Conservation (phyloP, 768 basidiomycete genomes). For the Leccinum longicurvipes region DNA sequence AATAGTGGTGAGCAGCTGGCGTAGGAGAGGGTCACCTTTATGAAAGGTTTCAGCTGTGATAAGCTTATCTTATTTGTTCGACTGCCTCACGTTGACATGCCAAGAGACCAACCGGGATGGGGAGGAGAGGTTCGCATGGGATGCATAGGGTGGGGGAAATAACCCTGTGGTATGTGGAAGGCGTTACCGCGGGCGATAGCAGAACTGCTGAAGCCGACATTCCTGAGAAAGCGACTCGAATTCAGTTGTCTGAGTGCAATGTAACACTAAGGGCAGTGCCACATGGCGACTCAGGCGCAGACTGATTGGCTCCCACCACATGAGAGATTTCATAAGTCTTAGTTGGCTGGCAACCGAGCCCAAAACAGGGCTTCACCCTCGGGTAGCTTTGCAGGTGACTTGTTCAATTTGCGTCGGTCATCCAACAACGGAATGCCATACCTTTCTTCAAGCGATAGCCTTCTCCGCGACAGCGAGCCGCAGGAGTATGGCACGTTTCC, state of each 20-base stretch:
- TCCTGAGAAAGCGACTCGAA: too few species aligned
- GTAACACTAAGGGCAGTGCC: too few species aligned
- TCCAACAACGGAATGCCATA: not conserved
- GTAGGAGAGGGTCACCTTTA: constrained; percentile 68
- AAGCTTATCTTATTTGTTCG: constrained; percentile 4
- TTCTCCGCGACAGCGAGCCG: not conserved
- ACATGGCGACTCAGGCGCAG: too few species aligned
- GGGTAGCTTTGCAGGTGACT: too few species aligned
- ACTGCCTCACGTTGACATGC: constrained; percentile 66
- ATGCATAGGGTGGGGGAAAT: constrained; percentile 55
- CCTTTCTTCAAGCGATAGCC: not conserved
- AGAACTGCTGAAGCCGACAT: constrained; percentile 40
- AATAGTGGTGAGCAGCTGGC: constrained; percentile 54
- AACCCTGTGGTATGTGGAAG: constrained; percentile 62
- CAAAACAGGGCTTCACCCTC: too few species aligned
- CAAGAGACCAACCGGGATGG: constrained; percentile 73
- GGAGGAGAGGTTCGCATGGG: constrained; percentile 44
- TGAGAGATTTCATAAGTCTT: too few species aligned
- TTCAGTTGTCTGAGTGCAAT: not conserved
- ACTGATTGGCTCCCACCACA: too few species aligned
- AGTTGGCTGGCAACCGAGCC: too few species aligned
- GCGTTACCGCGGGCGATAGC: constrained; percentile 43
- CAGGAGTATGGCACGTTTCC: constrained; percentile 5
- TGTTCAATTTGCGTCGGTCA: not conserved
- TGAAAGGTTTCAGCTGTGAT: constrained; percentile 6